These are phyloP conservation scores for Fraxinus quadrangulata DNA, from an alignment of 257 asterid species.

Conservation along the genomic window DNA sequence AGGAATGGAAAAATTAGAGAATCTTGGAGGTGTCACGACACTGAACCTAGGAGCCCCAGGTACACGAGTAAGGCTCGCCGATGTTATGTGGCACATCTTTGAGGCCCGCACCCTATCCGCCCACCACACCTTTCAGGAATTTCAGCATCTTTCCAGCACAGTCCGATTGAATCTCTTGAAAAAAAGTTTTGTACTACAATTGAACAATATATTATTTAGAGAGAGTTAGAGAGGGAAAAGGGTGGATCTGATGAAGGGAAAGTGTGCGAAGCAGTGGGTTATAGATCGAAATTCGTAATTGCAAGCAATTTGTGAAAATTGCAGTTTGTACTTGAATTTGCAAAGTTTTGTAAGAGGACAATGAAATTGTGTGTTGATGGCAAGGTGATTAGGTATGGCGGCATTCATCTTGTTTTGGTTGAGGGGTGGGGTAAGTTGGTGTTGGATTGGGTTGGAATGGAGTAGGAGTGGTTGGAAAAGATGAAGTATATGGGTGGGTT, in stretches of 20 bases:
- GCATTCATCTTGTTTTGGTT: no score
- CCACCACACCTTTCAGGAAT: slow-evolving; percentile 91
- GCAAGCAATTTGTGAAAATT: not conserved
- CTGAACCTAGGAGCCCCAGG: slow-evolving; percentile 99
- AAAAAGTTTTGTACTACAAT: not conserved
- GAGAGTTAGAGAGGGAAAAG: slow-evolving; percentile 21
- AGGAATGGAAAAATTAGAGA: not conserved
- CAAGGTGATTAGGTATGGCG: no score
- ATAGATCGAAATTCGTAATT: not conserved
- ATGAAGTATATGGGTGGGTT: no score
- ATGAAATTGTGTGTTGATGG: no score
- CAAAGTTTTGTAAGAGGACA: no score
- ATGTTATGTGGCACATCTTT: slow-evolving; percentile 93
- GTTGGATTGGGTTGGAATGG: no score
- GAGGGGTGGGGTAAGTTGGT: no score
- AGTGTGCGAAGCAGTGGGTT: slow-evolving; percentile 38
- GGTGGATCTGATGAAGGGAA: slow-evolving; percentile 35
- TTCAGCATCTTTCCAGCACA: slow-evolving; percentile 58
- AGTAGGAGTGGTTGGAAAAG: no score
- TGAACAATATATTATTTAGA: not conserved
- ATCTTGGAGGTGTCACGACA: slow-evolving; percentile 89
- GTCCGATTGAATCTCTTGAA: slow-evolving; percentile 18
- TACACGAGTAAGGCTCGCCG: slow-evolving; percentile 92
- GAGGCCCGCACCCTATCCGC: slow-evolving; percentile 86
- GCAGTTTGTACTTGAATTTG: no score